Evolutionary conservation across 352 stramenopile species (phyloP), one percentile per base, ranked within the genome.

Genomic region (Globisporangium heterothallicum): DNA sequence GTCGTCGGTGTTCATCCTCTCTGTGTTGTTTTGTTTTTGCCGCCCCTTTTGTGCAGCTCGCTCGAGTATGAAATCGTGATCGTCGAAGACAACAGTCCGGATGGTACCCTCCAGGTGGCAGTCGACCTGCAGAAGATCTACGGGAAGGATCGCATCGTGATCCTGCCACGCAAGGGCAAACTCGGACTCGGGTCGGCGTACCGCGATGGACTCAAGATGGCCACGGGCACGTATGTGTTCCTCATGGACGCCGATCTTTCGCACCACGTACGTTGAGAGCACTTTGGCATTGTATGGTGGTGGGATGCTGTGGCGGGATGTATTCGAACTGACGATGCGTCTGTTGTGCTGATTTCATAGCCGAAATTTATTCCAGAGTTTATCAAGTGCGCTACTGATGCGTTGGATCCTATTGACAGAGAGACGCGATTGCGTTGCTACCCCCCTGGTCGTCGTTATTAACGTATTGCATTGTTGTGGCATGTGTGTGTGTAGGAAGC

Each of bases 191-290:
- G 96, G 32, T 98, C 86, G 1, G 97, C 97, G 21, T 99, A 99
- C 66, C 92, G 95, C 36, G 96, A 98, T 58, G 97, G 95, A 13
- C 78, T 99, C 38, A 95, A 97, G 64, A 70, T 78, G 29, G 77
- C 79, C 14, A 97, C 88, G 29, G 95, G 95, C 21, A 75, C 98
- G 54, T 95, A 89, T 63, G 94, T 99, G 42, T 89, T 99, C 68
- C 78, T 99, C 36, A 99, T 99, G 96, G 96, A 99, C 76, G 96
- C 96, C 18, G 96, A 99, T 72, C 80, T 99, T 30, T 98, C 88
- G 53, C 96, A 99, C 70, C 96, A 99, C 76, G 84, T 94, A 60
- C 41, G 59, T 63, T 16, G n/a, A n/a, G n/a, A n/a, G 6, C 27
- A 0, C 14, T 3, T 41, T 16, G 4, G 30, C 0, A 3, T 58